Base-by-base conservation (phyloP, 495 filamentous ascomycete species). In the Jackrogersella minutella region DNA sequence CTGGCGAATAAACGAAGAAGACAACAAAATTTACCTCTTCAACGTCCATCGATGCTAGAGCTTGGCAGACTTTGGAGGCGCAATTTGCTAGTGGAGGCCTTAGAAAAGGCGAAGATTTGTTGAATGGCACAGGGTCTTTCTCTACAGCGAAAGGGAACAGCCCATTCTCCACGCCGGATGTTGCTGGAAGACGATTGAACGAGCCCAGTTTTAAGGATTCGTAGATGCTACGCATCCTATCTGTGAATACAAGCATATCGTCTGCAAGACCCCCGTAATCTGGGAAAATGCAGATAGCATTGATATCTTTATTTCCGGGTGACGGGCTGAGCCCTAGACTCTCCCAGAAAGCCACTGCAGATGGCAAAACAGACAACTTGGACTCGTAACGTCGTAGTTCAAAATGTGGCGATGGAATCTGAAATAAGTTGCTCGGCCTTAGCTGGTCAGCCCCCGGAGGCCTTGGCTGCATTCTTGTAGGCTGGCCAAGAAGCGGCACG, bases 301-400 rank as follows among this genome's bases (percentile, higher is more conserved):
- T 84, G 26, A 97, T 81, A 70, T 97, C 86, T 76, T 97, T 99
- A 1, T 80, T 64, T 0, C 92, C 93, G 73, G 87, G 85, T 30
- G 87, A 84, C 16, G 96, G 95, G 16, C 86, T 88, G 21, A 99
- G 83, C 4, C 91, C 90, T 61, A 98, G 83, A 19, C 89, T 90
- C 66, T 98, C 93, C 96, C 96, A 98, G 69, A 98, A 99, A 0
- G 84, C 73, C 7, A 97, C 73, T 1, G 91, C 90, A 5, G 93
- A 82, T 7, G 94, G 91, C 36, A 97, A 80, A 30, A 96, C 80
- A 33, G 96, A 91, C 33, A 95, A 81, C 51, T 81, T 86, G 5
- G 84, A 86, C 41, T 93, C 90, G 10, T 88, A 87, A 1, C 93
- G 86, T 37, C 90, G 89, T 14, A 97, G 77, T 41, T 92, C 90